Evolutionary conservation across 106 monocot genomes (phyloP).

Genomic region (Triglochin maritima): DNA sequence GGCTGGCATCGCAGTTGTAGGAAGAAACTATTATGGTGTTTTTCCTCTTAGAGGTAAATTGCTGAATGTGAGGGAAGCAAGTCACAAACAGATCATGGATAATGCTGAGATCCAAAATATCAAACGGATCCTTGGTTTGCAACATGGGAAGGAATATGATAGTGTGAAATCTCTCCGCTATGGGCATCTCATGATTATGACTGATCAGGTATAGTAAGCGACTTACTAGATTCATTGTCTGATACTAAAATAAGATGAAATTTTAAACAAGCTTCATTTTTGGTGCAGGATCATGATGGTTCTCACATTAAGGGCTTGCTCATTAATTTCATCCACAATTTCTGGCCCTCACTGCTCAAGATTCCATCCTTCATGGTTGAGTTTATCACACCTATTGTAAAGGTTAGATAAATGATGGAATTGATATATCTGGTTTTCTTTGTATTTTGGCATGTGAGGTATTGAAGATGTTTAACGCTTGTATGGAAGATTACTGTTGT

Average conservation of each 20-base stretch:
- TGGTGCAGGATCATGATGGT: constrained; percentile 93
- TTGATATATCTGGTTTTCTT: not conserved
- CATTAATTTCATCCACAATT: constrained; percentile 91
- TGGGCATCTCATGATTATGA: constrained; percentile 99
- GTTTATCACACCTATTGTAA: constrained; percentile 96
- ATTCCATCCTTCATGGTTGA: constrained; percentile 84
- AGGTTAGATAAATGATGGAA: constrained; percentile 25
- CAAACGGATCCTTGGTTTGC: constrained; percentile 88
- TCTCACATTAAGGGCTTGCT: constrained; percentile 94
- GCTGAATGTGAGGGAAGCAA: constrained; percentile 92
- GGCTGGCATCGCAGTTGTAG: constrained; percentile 89
- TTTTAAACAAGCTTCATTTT: not conserved
- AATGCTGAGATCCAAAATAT: constrained; percentile 89
- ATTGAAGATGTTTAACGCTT: not conserved
- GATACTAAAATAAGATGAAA: too few species aligned
- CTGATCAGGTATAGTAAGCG: constrained; percentile 63
- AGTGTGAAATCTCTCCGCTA: constrained; percentile 82
- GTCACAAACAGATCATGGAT: constrained; percentile 84
- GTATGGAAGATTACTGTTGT: not conserved
- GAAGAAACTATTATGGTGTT: constrained; percentile 83
- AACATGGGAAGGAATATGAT: constrained; percentile 93
- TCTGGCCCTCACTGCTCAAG: constrained; percentile 94
- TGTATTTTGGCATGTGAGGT: not conserved
- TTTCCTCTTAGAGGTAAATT: constrained; percentile 92
- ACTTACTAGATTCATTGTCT: not conserved